Percentiles rank a stretch among this genome's conserved stretches.
Conservation (phyloP, 2,329 filamentous ascomycete genomes). For the Curvularia verruculosa region DNA sequence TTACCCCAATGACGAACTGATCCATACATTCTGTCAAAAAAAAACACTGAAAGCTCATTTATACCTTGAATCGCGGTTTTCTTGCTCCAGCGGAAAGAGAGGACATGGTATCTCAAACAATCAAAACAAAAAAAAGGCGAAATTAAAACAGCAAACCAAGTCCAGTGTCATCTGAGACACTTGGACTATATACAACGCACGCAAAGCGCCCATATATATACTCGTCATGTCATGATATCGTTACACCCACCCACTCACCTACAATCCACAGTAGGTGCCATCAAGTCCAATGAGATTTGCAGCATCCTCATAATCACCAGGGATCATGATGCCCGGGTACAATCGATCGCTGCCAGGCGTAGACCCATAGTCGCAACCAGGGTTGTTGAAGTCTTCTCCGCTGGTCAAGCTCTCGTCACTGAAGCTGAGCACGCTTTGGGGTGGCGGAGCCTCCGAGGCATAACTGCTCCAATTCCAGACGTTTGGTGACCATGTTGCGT, state of each 20-base stretch:
- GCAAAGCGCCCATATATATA: background rate
- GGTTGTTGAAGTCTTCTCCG: slow-evolving; percentile 52
- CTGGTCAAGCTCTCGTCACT: slow-evolving; percentile 66
- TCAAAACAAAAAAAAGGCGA: background rate
- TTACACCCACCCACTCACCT: background rate
- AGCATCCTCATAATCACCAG: slow-evolving; percentile 37
- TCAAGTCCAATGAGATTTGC: slow-evolving; percentile 46
- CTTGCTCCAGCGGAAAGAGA: slow-evolving; percentile 23
- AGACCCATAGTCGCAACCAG: slow-evolving; percentile 35
- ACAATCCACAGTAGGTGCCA: slow-evolving; percentile 50
- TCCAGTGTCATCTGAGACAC: background rate
- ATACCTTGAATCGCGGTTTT: slow-evolving; percentile 9
- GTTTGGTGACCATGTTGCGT: slow-evolving; percentile 45
- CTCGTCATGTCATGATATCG: slow-evolving; percentile 3
- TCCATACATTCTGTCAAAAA: background rate
- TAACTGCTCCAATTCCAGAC: slow-evolving; percentile 44
- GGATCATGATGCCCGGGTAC: slow-evolving; percentile 47
- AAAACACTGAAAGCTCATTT: background rate
- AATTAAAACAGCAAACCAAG: background rate
- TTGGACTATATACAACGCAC: background rate
- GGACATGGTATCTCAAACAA: slow-evolving; percentile 32
- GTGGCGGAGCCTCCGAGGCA: slow-evolving; percentile 36
- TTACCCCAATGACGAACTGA: background rate
- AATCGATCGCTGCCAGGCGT: slow-evolving; percentile 41
- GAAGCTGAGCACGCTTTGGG: slow-evolving; percentile 64